phyloP scores from a whole-genome alignment of 805 yeast genomes.

The Saccharomycopsis malanga region DNA sequence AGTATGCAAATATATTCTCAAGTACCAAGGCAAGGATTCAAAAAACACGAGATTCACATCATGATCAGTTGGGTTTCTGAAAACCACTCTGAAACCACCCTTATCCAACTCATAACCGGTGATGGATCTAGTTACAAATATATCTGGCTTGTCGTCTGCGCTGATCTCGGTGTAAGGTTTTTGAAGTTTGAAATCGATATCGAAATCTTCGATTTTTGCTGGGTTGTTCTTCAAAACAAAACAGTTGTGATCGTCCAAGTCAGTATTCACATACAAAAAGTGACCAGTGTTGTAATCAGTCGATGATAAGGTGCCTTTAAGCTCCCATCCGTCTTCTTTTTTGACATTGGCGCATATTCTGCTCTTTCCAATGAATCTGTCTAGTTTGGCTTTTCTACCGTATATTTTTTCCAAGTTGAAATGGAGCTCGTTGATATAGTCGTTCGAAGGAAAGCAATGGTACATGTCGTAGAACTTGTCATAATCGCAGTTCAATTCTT shows the following conservation, averaged over 20 bases:
- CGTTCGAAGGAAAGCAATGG: constrained; percentile 75
- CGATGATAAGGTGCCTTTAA: constrained; percentile 16
- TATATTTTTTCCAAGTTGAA: constrained; percentile 61
- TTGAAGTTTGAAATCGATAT: constrained; percentile 11
- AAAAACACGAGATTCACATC: constrained; percentile 52
- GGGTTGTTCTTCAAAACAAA: constrained; percentile 13
- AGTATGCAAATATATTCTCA: constrained; percentile 75
- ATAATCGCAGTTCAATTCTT: constrained; percentile 65
- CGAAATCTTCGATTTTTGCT: constrained; percentile 17
- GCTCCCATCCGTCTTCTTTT: constrained; percentile 9
- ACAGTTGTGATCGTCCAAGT: constrained; percentile 18
- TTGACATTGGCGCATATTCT: constrained; percentile 39
- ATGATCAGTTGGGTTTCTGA: constrained; percentile 55
- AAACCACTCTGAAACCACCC: constrained; percentile 79
- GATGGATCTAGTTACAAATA: constrained; percentile 72
- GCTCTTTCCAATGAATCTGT: constrained; percentile 33
- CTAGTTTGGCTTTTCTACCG: constrained; percentile 57
- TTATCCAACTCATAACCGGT: constrained; percentile 88
- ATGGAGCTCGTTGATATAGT: constrained; percentile 33
- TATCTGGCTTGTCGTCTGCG: constrained; percentile 20
- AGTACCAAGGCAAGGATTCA: constrained; percentile 90
- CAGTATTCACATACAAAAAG: constrained; percentile 17
- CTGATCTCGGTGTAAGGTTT: constrained; percentile 4
- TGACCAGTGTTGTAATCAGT: constrained; percentile 8
- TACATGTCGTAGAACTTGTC: constrained; percentile 48